Evolutionary conservation across 129 eudicot species (phyloP), one percentile per base, ranked within the genome.

Genomic region (Kitagawia praeruptora): DNA sequence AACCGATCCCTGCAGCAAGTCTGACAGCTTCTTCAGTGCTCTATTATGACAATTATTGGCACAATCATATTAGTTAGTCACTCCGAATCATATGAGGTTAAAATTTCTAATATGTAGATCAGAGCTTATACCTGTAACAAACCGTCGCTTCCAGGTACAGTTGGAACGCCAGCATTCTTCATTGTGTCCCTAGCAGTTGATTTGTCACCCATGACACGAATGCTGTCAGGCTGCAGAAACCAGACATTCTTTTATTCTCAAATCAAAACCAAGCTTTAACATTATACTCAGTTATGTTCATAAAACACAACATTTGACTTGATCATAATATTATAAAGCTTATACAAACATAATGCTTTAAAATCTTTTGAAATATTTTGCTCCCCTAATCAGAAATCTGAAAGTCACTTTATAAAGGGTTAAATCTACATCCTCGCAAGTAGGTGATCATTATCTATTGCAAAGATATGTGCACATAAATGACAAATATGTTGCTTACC

Each of bases 131-230:
- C 98, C 93, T 88, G 89, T 78, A 95, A 81, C 69, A 95, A 85
- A 44, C 98, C 97, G 23, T 95, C 98, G 83, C 97, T 92, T 80
- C 97, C 97, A 47, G 98, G 97, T 76, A 95, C 98, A 84, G 96
- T 90, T 78, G 98, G 98, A 80, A 92, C 98, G 78, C 98, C 97
- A 85, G 96, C 98, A 70, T 90, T 95, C 89, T 95, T 92, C 97
- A 95, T 95, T 79, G 97, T 95, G 14, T 95, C 97, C 74, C 98
- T 87, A n/a, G 98, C 97, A 80, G 98, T 95, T 81, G 96, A 83
- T 87, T 95, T 95, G 87, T 95, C 96, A 79, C 98, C 98, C 98
- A 95, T 92, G 74, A 92, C 94, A 71, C 97, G 89, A 58, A 95
- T 92, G 80, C 96, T 95, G 81, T 90, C 93, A 72, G 97, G 98